phyloP scores from a whole-genome alignment of 108 stramenopile species.

The Fragilariopsis cylindrus region DNA sequence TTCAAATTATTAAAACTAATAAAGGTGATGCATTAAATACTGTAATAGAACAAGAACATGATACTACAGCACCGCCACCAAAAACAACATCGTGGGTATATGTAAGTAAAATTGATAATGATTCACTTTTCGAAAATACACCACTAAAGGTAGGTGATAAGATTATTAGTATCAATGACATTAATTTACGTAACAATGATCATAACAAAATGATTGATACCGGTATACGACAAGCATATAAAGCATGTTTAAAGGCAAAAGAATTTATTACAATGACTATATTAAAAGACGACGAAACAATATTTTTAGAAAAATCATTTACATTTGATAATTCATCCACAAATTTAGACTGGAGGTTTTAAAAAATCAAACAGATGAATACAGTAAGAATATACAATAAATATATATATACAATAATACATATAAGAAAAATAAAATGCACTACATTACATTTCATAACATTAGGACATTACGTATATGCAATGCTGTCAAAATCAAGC shows the following conservation, averaged over 20 bases:
- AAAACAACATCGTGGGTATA: not conserved
- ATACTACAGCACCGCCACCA: not conserved
- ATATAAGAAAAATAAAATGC: no score
- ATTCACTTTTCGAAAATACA: conserved; percentile 23
- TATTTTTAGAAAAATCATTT: conserved; percentile 21
- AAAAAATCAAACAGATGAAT: not conserved
- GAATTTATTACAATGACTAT: conserved; percentile 27
- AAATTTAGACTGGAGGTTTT: conserved; percentile 24
- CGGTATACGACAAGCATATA: conserved; percentile 7
- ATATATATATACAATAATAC: no score
- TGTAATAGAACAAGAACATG: not conserved
- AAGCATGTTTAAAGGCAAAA: conserved; percentile 17
- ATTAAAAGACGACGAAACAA: conserved; percentile 15
- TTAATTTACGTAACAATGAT: not conserved
- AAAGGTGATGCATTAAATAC: no score
- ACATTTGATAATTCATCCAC: conserved; percentile 20
- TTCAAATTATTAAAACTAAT: not conserved
- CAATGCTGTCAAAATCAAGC: no score
- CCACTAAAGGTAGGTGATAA: conserved; percentile 29
- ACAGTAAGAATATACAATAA: no score
- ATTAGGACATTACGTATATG: no score
- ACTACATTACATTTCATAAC: no score
- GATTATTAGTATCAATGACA: conserved; percentile 24
- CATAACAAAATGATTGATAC: not conserved
- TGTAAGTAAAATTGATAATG: conserved; percentile 9